A percentile compares a stretch with the other conserved stretches of the same genome.
Evolutionary conservation across 208 protist species (phyloP).

Genomic region (Acanthamoeba polyphaga): DNA sequence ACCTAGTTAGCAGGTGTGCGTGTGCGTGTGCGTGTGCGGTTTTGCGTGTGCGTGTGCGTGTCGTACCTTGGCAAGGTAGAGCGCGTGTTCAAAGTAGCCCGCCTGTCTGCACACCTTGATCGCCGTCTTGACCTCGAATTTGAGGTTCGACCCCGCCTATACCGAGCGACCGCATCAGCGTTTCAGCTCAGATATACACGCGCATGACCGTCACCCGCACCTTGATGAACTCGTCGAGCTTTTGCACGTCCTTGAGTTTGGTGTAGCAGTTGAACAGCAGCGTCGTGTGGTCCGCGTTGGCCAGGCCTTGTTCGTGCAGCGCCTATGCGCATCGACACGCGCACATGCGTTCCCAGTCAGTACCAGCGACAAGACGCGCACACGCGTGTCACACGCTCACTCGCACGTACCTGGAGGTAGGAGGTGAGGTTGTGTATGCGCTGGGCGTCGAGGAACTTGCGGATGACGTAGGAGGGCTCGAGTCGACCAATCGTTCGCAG

Average conservation of each 20-base stretch:
- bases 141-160: constrained; percentile 88
- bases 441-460: constrained; percentile 96
- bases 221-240: constrained; percentile 95
- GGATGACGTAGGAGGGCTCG: constrained; percentile 98
- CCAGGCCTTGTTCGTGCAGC: constrained; percentile 89
- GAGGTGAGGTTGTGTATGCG: constrained; percentile 95
- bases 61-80: constrained; percentile 58
- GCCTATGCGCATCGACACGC: constrained; percentile 69
- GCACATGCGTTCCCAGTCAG: background rate
- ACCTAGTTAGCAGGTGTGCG: background rate
- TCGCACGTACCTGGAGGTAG: constrained; percentile 93
- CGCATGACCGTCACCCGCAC: background rate
- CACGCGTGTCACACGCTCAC: constrained; percentile 86
- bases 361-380: background rate
- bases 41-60: too few species aligned
- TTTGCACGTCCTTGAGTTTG: constrained; percentile 94
- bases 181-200: background rate
- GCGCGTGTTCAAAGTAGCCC: constrained; percentile 72
- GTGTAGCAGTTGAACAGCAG: constrained; percentile 98
- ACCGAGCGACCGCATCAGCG: background rate
- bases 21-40: background rate
- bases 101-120: constrained; percentile 94
- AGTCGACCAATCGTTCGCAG: constrained; percentile 94
- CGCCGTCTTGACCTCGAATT: constrained; percentile 95
- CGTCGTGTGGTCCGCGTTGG: constrained; percentile 96